Evolutionary conservation across 805 yeast species (phyloP), one percentile per base, ranked within the genome.

Genomic region (Yarrowia yakushimensis): DNA sequence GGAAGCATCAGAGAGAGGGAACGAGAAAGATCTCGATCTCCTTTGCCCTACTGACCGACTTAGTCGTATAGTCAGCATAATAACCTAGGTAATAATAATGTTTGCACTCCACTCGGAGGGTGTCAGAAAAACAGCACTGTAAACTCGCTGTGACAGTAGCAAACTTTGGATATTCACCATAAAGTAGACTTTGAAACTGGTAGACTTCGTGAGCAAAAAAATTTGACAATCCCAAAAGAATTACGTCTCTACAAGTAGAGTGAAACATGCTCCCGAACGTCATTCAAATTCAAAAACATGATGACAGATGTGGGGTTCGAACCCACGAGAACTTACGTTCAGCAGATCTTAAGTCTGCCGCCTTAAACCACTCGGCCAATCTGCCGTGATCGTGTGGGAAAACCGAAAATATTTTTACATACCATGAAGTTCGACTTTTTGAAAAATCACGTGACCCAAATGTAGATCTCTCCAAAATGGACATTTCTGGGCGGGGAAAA

Each of bases 301-400:
- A 31, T 69, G 72, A 70, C 70, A 72, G 73, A 67, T 70, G 73
- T 73, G 72, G 71, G 72, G 73, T 70, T 70, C 72, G 72, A 70
- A 70, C 72, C 71, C 72, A 72, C 72, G 72, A 73, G 73, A 66
- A 69, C 72, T 64, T 54, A 62, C 68, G 70, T 69, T 66, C 73
- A 70, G 72, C 73, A 70, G 72, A 70, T 70, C 72, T 69, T 69
- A 69, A 69, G 72, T 70, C 72, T 69, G 73, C 72, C 72, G 72
- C 72, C 72, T 70, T 69, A 68, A 67, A 69, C 72, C 72, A 70
- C 72, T 69, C 72, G 72, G 72, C 72, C 72, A 70, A 69, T 69
- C 72, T 71, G 70, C 73, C 72, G 59, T 23, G 52, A 45, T 45
- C 57, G 57, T 48, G 57, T 31, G 31, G 10, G 23, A 48, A 10